Evolutionary conservation across 2,329 filamentous ascomycete genomes (phyloP).

Genomic region (Mollisia scopiformis): DNA sequence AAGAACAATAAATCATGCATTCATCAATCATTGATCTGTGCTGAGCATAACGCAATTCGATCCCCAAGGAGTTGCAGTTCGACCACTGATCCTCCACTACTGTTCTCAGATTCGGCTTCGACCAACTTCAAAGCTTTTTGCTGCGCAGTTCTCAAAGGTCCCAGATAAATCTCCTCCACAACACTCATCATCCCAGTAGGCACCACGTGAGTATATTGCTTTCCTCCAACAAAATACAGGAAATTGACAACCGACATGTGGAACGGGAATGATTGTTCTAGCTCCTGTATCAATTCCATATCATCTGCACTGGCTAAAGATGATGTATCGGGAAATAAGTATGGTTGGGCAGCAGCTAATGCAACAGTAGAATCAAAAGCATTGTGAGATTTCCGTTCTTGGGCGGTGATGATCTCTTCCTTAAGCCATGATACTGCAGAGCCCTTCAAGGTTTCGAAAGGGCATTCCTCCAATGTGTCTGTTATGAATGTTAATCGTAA

Average conservation of each 20-base stretch:
- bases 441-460: constrained; percentile 63
- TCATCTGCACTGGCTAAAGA: constrained; percentile 46
- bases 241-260: constrained; percentile 65
- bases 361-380: constrained; percentile 57
- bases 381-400: constrained; percentile 35
- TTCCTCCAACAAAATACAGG: constrained; percentile 56
- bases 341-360: constrained; percentile 62
- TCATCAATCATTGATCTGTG: background rate
- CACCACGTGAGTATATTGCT: constrained; percentile 50
- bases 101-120: constrained; percentile 1
- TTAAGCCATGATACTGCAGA: constrained; percentile 66
- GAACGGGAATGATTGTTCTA: constrained; percentile 54
- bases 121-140: constrained; percentile 30
- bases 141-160: constrained; percentile 52
- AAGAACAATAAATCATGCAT: too few species aligned
- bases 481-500: constrained; percentile 64
- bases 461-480: constrained; percentile 67
- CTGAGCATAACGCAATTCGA: background rate
- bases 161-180: constrained; percentile 60
- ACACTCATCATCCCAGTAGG: constrained; percentile 59
- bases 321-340: constrained; percentile 61
- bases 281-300: constrained; percentile 52
- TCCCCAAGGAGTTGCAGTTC: constrained; percentile 33
- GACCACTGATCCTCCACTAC: constrained; percentile 13
- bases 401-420: constrained; percentile 57